These are phyloP conservation scores for Solanum chacoense DNA, from an alignment of 305 asterid genomes.

Conservation along the genomic window DNA sequence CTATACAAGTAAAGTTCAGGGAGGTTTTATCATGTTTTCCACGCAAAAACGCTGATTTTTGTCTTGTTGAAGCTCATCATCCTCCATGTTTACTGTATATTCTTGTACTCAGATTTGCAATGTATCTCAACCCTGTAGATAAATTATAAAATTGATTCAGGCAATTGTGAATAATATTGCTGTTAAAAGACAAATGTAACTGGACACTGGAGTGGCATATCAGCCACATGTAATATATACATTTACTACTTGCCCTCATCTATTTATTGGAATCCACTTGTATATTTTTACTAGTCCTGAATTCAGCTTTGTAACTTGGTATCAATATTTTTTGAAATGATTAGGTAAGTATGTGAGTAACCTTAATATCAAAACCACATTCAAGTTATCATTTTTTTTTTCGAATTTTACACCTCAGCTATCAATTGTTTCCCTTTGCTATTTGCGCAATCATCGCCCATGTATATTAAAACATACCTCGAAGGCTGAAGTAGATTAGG, in stretches of 20 bases:
- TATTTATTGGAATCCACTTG: neutral
- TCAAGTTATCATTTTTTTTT: too few species aligned
- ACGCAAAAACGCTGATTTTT: slow-evolving; percentile 61
- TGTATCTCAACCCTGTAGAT: neutral
- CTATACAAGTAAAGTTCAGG: slow-evolving; percentile 49
- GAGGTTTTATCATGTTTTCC: slow-evolving; percentile 73
- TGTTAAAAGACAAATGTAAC: neutral
- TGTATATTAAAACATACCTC: too few species aligned
- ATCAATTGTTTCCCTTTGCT: too few species aligned
- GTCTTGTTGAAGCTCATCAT: neutral
- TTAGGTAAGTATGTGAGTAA: too few species aligned
- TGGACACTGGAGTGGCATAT: neutral
- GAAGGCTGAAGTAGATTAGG: too few species aligned
- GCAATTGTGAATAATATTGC: neutral
- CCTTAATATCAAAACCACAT: too few species aligned
- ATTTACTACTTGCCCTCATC: neutral
- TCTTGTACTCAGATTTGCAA: neutral
- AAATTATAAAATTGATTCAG: neutral
- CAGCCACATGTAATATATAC: neutral
- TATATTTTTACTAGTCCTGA: neutral
- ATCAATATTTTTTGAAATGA: neutral
- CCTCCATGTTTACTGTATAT: neutral
- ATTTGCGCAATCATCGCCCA: too few species aligned
- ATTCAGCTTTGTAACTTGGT: neutral
- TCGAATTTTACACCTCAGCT: too few species aligned